Percentiles rank a stretch among this genome's conserved stretches.
phyloP scores from a whole-genome alignment of 148 eudicot genomes.

The Agrostemma githago region DNA sequence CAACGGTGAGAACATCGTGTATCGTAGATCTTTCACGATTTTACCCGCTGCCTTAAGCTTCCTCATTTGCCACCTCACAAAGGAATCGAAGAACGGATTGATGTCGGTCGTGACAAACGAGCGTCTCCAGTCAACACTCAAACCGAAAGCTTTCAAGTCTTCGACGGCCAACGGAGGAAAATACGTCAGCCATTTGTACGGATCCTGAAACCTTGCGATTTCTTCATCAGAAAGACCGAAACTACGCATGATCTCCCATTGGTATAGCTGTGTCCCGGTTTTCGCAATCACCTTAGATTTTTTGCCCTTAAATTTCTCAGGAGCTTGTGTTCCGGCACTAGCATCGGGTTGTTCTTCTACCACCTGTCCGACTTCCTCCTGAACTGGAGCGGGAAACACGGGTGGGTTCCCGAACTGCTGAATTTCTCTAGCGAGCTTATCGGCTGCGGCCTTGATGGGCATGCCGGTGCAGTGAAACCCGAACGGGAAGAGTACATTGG shows the following conservation, averaged over 20 bases:
- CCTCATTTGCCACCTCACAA: conserved; percentile 85
- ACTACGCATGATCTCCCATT: conserved; percentile 93
- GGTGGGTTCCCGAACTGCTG: conserved; percentile 82
- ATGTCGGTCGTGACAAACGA: conserved; percentile 79
- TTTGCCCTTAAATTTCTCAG: conserved; percentile 74
- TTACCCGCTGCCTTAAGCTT: conserved; percentile 70
- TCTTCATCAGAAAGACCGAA: conserved; percentile 70
- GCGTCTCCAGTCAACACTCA: conserved; percentile 92
- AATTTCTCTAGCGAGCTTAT: conserved; percentile 67
- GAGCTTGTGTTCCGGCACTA: conserved; percentile 35
- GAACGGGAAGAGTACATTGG: conserved; percentile 83
- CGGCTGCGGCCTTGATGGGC: conserved; percentile 97
- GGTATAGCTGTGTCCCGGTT: conserved; percentile 61
- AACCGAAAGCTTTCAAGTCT: conserved; percentile 80
- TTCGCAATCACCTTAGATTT: conserved; percentile 82
- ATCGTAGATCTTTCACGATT: conserved; percentile 81
- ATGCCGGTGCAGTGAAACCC: conserved; percentile 91
- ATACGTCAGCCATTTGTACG: conserved; percentile 61
- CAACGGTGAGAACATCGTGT: conserved; percentile 66
- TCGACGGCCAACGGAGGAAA: conserved; percentile 81
- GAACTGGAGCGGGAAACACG: conserved; percentile 47
- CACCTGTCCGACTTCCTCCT: conserved; percentile 37
- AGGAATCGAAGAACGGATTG: conserved; percentile 76
- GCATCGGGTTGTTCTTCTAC: conserved; percentile 38
- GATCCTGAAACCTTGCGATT: conserved; percentile 61